Conservation (phyloP, 208 protist genomes). For the Strigomonas culicis region DNA sequence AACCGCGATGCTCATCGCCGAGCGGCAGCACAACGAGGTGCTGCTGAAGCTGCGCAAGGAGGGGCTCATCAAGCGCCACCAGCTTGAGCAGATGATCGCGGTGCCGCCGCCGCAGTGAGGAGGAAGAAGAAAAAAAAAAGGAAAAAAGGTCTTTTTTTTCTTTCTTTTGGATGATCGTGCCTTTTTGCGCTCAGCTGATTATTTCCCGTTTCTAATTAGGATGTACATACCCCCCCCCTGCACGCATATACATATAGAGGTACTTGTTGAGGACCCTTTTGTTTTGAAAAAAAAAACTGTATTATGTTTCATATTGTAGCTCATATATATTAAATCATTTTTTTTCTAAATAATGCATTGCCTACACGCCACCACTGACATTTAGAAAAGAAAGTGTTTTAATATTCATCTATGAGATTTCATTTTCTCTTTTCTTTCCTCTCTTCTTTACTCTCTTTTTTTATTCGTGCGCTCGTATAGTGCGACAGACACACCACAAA, state of each 20-base stretch:
- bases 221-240: too few relatives aligned
- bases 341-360: neutral
- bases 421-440: neutral
- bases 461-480: neutral
- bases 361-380: too few relatives aligned
- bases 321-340: constrained; percentile 5
- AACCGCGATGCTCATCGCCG: constrained; percentile 74
- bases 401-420: neutral
- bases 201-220: neutral
- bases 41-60: constrained; percentile 76
- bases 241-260: too few relatives aligned
- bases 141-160: neutral
- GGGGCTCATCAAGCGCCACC: constrained; percentile 61
- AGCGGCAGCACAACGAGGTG: constrained; percentile 75
- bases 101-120: constrained; percentile 31
- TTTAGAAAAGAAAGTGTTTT: neutral
- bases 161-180: constrained; percentile 14
- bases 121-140: constrained; percentile 15
- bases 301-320: constrained; percentile 1
- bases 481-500: neutral
- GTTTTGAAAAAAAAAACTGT: constrained; percentile 2
- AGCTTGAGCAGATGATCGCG: constrained; percentile 75
- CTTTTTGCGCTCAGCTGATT: neutral
- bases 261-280: too few relatives aligned
- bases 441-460: neutral